Evolutionary conservation across 1,139 yeast species (phyloP).

Genomic region (Candida freyschussii): DNA sequence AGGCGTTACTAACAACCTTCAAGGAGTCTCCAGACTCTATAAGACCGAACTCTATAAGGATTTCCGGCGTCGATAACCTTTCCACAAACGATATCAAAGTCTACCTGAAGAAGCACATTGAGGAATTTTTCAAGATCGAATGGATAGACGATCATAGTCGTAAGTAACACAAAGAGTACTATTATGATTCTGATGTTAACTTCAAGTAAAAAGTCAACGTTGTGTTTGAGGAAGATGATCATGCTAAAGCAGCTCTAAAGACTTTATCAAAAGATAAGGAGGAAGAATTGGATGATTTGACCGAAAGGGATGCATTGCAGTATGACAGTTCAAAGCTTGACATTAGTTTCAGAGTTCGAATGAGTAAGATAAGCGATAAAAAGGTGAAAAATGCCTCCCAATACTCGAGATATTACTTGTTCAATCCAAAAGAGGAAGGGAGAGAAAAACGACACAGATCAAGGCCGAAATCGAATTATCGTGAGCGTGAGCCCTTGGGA

Average conservation of each 20-base stretch:
- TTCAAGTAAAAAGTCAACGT: conserved; percentile 22
- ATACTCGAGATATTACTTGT: conserved; percentile 24
- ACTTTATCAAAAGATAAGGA: conserved; percentile 13
- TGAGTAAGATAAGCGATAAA: conserved; percentile 19
- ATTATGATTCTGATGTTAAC: no score
- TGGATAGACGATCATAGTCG: conserved; percentile 24
- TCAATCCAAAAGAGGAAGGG: conserved; percentile 21
- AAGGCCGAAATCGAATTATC: conserved; percentile 7
- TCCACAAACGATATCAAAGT: conserved; percentile 21
- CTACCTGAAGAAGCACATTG: conserved; percentile 16
- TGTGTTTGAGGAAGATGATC: conserved; percentile 20
- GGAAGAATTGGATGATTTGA: conserved; percentile 5
- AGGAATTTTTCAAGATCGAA: conserved; percentile 20
- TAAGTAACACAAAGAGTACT: no score
- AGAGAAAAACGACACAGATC: conserved; percentile 2
- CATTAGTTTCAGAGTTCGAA: conserved; percentile 14
- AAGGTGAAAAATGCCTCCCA: conserved; percentile 24
- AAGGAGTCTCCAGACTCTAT: conserved; percentile 6
- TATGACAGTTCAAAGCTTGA: conserved; percentile 14
- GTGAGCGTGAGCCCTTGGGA: conserved; percentile 18
- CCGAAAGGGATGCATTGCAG: conserved; percentile 12
- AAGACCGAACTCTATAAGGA: conserved; percentile 21
- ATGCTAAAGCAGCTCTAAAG: conserved; percentile 13
- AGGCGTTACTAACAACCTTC: conserved; percentile 1
- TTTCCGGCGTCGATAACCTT: conserved; percentile 25